Base-by-base conservation (phyloP, 2,329 filamentous ascomycete species). In the Alternaria conjuncta region DNA sequence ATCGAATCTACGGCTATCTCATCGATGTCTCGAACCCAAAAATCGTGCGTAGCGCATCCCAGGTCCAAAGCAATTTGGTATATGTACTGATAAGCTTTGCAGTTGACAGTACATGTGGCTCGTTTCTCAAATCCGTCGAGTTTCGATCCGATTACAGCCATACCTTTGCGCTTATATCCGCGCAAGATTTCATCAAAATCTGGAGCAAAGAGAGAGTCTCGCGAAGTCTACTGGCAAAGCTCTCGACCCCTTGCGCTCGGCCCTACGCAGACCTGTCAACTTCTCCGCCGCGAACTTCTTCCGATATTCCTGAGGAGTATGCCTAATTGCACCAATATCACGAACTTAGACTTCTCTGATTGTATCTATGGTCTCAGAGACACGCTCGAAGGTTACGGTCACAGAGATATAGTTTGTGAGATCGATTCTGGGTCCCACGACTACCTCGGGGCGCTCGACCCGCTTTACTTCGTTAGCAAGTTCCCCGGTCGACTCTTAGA, bases 181-280 rank as follows among this genome's bases (percentile, higher is more conserved):
- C 13, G 1, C 1, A 15, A 4, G 6, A 15, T 2, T 1, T n/a
- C 4, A 8, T n/a, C 4, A 2, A 36, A 9, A 1, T 5, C 13
- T 8, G 32, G 7, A 9, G 32, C 15, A 4, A 36, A 10, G 6
- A 36, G 3, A 9, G 32, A 10, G 7, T 9, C 32, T n/a, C 32
- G 7, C 32, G 15, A 36, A 36, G 32, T 9, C 15, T 36, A 9
- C 0, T 36, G 32, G 32, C 32, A 36, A n/a, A 36, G 32, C 32
- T n/a, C 32, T 36, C 32, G 32, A n/a, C 15, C 32, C 32, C 32
- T 36, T 36, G 32, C 32, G 32, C 32, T 36, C 32, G 32, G 32
- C 15, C 2, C 10, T n/a, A 36, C 32, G 32, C 32, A 36, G 7
- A 36, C 32, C 8, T 36, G 32, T n/a, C 32, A 36, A 3, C 32